Conservation (phyloP, 805 yeast species). For the Candida mattraensis region DNA sequence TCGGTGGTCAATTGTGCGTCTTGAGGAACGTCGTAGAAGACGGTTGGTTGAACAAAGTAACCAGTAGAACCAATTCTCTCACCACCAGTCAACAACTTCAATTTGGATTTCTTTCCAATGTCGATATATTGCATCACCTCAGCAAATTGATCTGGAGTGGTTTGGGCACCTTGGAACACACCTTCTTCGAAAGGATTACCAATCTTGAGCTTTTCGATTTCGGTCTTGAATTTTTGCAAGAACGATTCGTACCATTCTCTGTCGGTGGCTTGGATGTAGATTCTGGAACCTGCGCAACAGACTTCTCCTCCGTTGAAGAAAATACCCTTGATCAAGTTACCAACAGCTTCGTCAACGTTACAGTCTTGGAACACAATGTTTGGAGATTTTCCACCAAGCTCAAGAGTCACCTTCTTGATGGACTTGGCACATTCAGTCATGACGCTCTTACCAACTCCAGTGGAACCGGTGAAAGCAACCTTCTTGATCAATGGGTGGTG, state of each 20-base stretch:
- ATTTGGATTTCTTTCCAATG: slow-evolving; percentile 66
- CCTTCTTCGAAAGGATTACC: slow-evolving; percentile 78
- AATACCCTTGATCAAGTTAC: slow-evolving; percentile 70
- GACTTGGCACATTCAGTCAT: slow-evolving; percentile 70
- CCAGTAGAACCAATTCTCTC: slow-evolving; percentile 69
- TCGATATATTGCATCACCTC: slow-evolving; percentile 65
- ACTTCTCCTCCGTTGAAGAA: slow-evolving; percentile 91
- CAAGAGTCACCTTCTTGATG: slow-evolving; percentile 78
- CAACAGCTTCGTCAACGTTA: slow-evolving; percentile 62
- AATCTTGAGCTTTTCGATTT: slow-evolving; percentile 54
- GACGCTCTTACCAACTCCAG: slow-evolving; percentile 77
- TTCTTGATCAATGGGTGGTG: slow-evolving; percentile 80
- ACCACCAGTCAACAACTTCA: slow-evolving; percentile 80
- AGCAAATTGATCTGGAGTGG: slow-evolving; percentile 64
- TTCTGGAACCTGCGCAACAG: slow-evolving; percentile 90
- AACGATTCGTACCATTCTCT: slow-evolving; percentile 69
- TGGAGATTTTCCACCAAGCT: slow-evolving; percentile 90
- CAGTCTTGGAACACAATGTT: slow-evolving; percentile 81
- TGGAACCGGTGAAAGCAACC: slow-evolving; percentile 94
- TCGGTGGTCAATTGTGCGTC: slow-evolving; percentile 76
- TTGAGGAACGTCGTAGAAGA: slow-evolving; percentile 78
- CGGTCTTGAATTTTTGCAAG: slow-evolving; percentile 52
- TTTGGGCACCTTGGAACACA: slow-evolving; percentile 74
- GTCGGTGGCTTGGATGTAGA: slow-evolving; percentile 59
- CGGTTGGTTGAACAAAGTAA: slow-evolving; percentile 76